Conservation (phyloP, 768 basidiomycete species). For the Trametes sanguinea region DNA sequence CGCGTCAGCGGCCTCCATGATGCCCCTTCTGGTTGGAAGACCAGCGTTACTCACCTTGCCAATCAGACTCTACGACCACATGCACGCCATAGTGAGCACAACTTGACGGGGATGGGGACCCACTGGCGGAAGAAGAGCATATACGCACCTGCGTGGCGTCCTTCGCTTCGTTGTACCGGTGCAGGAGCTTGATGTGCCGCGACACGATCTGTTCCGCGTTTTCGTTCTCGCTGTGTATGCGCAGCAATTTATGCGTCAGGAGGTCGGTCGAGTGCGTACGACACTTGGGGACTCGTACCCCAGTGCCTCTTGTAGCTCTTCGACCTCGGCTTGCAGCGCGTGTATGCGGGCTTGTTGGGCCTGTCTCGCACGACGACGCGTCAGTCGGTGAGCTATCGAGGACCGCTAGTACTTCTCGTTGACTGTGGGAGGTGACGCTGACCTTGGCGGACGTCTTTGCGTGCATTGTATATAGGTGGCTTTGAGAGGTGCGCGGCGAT, state of each 20-base stretch:
- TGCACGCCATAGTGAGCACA: too few species aligned
- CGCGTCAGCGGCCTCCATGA: too few species aligned
- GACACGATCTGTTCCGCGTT: slow-evolving; percentile 63
- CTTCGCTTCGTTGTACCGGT: slow-evolving; percentile 80
- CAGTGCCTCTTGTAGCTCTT: slow-evolving; percentile 46
- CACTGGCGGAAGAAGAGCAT: too few species aligned
- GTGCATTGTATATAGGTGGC: slow-evolving; percentile 9
- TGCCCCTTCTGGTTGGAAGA: too few species aligned
- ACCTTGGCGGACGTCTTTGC: slow-evolving; percentile 22
- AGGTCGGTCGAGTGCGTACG: neutral
- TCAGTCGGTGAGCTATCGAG: too few species aligned
- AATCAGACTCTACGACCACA: too few species aligned
- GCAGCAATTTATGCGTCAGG: neutral
- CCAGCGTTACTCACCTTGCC: too few species aligned
- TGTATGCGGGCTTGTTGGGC: slow-evolving; percentile 52
- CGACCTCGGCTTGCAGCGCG: slow-evolving; percentile 51
- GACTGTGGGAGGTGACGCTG: too few species aligned
- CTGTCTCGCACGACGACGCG: too few species aligned
- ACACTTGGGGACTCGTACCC: slow-evolving; percentile 40
- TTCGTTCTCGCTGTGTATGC: slow-evolving; percentile 36
- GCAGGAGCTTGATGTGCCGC: slow-evolving; percentile 69
- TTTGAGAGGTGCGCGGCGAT: neutral
- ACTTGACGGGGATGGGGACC: too few species aligned
- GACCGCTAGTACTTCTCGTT: too few species aligned
- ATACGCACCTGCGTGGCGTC: slow-evolving; percentile 86